Base-by-base conservation (phyloP, 352 stramenopile genomes). In the Ophiocytium majus region DNA sequence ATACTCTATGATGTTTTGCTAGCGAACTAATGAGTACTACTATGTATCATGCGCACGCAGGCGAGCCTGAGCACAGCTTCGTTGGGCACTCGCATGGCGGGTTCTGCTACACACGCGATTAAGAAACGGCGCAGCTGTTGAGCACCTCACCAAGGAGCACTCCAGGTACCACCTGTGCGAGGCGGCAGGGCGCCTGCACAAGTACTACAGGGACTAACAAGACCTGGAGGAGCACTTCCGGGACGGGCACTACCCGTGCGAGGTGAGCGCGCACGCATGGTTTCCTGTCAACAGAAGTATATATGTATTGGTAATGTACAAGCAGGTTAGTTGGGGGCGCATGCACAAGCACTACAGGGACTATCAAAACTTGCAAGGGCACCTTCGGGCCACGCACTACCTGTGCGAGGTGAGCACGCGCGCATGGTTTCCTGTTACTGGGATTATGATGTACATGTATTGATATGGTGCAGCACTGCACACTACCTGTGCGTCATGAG, bases 101-200 rank as follows among this genome's bases (percentile, higher is more conserved):
- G 83, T 97, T 97, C 84, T 97, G 94, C 82, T 93, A 94, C 75
- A 92, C 90, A 32, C 89, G 93, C 0, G 94, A 92, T 85, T 97
- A 97, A 87, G 94, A 93, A 10, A 95, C 91, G 0, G 90, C 92
- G 14, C 92, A 96, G 81, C 88, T 97, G 43, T 95, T 85, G 92
- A 96, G 10, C 94, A 97, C 76, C 79, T 97, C 86, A 92, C 93
- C 76, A 95, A 96, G 90, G 94, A 96, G 83, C 94, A 97, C 87
- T 97, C 95, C 82, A 93, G 95, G 88, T 97, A 93, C 87, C 93
- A 97, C 83, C 92, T 97, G 37, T 97, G 94, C 82, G 85, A 96
- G 36, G 93, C 92, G 80, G 90, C 91, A 63, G 91, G 95, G 89
- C 94, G 96, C 89, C 90, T 93, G 50, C 96, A 96, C 80, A 88